Conservation (phyloP, 352 stramenopile species). For the Pythium scleroteichum region DNA sequence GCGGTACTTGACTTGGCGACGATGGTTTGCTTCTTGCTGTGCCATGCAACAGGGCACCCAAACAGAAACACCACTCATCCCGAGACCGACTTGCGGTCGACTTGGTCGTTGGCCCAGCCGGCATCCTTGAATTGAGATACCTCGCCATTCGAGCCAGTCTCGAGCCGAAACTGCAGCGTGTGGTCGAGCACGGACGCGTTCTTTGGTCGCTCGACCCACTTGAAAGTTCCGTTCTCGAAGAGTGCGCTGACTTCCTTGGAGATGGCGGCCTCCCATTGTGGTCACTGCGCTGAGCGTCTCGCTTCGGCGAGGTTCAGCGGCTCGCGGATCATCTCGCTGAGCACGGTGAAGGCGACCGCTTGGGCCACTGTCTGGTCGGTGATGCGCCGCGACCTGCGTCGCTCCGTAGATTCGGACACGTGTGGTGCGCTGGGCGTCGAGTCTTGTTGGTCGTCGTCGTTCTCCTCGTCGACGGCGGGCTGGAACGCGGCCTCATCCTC, state of each 20-base stretch:
- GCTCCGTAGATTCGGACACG: not conserved
- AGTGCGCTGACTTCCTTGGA: not conserved
- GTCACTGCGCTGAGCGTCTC: conserved; percentile 6
- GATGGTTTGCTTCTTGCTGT: no score
- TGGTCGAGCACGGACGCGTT: conserved; percentile 5
- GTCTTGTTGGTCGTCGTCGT: not conserved
- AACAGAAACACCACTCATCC: no score
- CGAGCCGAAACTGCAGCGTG: conserved; percentile 12
- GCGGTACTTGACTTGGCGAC: no score
- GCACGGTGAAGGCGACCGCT: conserved; percentile 2
- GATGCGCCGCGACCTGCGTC: conserved; percentile 8
- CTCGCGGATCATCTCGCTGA: conserved; percentile 9
- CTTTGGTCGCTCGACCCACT: not conserved
- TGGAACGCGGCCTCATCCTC: not conserved
- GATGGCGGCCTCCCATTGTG: conserved; percentile 1
- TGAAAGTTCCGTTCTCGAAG: conserved; percentile 14
- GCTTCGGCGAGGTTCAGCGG: conserved; percentile 15
- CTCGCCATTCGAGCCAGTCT: no score
- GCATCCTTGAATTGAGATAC: no score
- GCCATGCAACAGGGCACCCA: no score
- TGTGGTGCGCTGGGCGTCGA: no score
- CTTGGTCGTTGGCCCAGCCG: no score
- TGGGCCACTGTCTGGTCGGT: not conserved
- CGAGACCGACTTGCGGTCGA: no score
- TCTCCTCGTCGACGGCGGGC: not conserved